A percentile compares a stretch with the other conserved stretches of the same genome.
phyloP scores from a whole-genome alignment of 441 rosid genomes.

The Eutrema salsugineum region DNA sequence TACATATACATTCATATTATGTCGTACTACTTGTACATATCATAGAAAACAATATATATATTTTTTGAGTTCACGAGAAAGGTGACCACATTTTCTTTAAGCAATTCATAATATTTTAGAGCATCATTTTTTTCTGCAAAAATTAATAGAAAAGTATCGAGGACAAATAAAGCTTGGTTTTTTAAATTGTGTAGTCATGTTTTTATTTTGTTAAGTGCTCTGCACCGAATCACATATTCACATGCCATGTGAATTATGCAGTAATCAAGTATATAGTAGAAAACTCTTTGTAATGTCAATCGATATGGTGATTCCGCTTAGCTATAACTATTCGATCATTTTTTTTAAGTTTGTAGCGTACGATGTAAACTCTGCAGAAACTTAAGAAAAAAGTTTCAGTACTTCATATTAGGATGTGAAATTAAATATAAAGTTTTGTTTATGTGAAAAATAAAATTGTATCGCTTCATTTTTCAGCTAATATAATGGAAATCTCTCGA shows the following conservation, averaged over 20 bases:
- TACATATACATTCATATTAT: background rate
- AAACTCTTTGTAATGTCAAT: background rate
- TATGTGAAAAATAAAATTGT: background rate
- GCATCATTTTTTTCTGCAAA: background rate
- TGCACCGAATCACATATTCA: constrained; percentile 27
- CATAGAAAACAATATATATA: background rate
- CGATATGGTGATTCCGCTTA: background rate
- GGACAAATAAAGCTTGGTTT: background rate
- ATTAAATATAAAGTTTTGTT: background rate
- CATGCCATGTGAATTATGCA: constrained; percentile 12
- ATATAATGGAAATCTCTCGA: background rate
- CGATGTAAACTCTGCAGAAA: background rate
- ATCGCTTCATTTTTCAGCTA: background rate
- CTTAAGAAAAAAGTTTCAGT: no score
- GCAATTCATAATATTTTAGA: background rate
- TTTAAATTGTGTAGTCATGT: constrained; percentile 21
- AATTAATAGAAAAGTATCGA: background rate
- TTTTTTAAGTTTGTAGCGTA: background rate
- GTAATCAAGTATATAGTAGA: background rate
- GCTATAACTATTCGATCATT: background rate
- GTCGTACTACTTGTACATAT: constrained; percentile 12
- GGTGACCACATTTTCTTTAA: background rate
- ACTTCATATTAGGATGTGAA: no score
- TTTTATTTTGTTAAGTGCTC: constrained; percentile 1
- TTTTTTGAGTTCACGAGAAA: background rate